Conservation (phyloP, 2,329 filamentous ascomycete genomes). For the Huntiella decipiens region DNA sequence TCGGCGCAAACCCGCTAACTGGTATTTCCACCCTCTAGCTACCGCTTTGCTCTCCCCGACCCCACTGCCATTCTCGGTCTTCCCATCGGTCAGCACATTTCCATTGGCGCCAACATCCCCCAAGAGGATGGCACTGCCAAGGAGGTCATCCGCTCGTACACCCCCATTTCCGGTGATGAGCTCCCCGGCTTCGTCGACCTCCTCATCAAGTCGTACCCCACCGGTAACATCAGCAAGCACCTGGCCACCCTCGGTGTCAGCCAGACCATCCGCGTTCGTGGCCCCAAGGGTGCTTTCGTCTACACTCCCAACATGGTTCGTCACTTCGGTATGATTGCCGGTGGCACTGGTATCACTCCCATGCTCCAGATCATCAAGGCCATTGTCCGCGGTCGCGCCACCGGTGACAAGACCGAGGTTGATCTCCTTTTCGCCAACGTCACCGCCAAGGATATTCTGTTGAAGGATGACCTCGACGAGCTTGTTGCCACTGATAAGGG, state of each 20-base stretch:
- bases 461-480: slow-evolving; percentile 77
- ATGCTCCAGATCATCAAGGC: slow-evolving; percentile 95
- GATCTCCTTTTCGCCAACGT: slow-evolving; percentile 97
- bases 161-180: slow-evolving; percentile 76
- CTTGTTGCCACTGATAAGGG: slow-evolving; percentile 57
- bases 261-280: slow-evolving; percentile 73
- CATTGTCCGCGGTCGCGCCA: slow-evolving; percentile 60
- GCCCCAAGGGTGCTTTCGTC: slow-evolving; percentile 94
- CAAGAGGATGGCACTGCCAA: slow-evolving; percentile 53
- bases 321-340: slow-evolving; percentile 94
- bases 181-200: slow-evolving; percentile 87
- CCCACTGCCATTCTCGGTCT: slow-evolving; percentile 72
- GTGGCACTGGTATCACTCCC: slow-evolving; percentile 91
- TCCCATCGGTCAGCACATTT: slow-evolving; percentile 97
- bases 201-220: slow-evolving; percentile 93
- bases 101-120: slow-evolving; percentile 59
- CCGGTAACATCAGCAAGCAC: slow-evolving; percentile 91
- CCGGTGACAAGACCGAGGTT: slow-evolving; percentile 71
- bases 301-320: slow-evolving; percentile 95
- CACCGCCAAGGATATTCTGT: slow-evolving; percentile 74
- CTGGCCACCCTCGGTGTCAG: slow-evolving; percentile 69
- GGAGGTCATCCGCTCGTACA: slow-evolving; percentile 82
- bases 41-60: slow-evolving; percentile 75
- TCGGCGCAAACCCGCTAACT: background rate
- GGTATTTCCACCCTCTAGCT: slow-evolving; percentile 30